These are phyloP conservation scores for Mycena belliarum DNA, from an alignment of 768 basidiomycete species.

Conservation along the genomic window DNA sequence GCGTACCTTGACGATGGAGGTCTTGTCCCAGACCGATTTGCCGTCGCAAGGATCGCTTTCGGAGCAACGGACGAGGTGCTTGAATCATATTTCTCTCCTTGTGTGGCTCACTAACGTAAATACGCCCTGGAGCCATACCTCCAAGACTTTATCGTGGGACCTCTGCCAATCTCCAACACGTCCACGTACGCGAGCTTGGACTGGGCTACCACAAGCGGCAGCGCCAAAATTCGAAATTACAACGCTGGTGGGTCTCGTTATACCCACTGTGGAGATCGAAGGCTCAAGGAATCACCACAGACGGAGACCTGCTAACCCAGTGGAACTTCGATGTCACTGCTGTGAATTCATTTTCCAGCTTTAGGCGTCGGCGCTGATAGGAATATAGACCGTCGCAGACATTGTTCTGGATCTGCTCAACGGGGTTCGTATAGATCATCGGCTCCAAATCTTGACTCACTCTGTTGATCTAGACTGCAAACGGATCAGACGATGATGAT, in stretches of 20 bases:
- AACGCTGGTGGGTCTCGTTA: conserved; percentile 15
- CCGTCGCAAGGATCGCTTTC: conserved; percentile 21
- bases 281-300: background rate
- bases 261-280: background rate
- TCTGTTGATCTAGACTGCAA: conserved; percentile 17
- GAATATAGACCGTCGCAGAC: conserved; percentile 21
- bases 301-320: conserved; percentile 5
- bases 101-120: background rate
- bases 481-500: conserved; percentile 22
- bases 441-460: background rate
- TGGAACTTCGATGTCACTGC: conserved; percentile 17
- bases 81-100: background rate
- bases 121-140: conserved; percentile 11
- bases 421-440: conserved; percentile 13
- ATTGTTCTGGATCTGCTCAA: conserved; percentile 26
- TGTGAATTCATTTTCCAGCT: conserved; percentile 3
- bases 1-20: conserved; percentile 18
- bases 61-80: conserved; percentile 20
- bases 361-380: background rate
- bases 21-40: conserved; percentile 16
- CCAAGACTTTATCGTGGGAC: conserved; percentile 23
- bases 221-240: conserved; percentile 22
- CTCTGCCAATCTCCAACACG: conserved; percentile 21
- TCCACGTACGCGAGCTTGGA: conserved; percentile 22
- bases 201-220: conserved; percentile 25